A percentile compares a stretch with the other conserved stretches of the same genome.
Conservation (phyloP, 225 moss, liverwort and hornwort genomes). For the Bryum argenteum region DNA sequence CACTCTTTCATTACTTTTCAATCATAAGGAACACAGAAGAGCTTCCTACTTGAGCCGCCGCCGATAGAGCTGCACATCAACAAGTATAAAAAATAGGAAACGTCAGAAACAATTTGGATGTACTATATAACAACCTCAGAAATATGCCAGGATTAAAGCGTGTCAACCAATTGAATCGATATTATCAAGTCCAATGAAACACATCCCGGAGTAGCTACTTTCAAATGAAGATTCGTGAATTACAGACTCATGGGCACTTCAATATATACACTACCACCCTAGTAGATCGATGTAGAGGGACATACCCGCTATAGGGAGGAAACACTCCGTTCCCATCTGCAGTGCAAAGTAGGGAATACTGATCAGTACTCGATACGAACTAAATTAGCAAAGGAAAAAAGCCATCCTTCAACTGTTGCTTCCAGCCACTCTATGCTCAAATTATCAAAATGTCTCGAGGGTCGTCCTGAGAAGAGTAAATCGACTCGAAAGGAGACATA, state of each 20-base stretch:
- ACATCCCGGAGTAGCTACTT: not conserved
- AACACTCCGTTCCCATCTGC: constrained; percentile 46
- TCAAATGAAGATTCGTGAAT: not conserved
- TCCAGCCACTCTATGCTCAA: not conserved
- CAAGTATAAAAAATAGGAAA: constrained; percentile 16
- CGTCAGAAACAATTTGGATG: constrained; percentile 23
- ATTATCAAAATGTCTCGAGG: not conserved
- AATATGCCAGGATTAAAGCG: not conserved
- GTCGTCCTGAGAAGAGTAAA: not conserved
- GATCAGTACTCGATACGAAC: constrained; percentile 25
- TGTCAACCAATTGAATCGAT: constrained; percentile 13
- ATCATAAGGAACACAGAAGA: constrained; percentile 10
- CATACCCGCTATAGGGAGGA: constrained; percentile 46
- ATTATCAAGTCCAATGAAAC: constrained; percentile 12
- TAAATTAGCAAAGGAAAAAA: not conserved
- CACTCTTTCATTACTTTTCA: constrained; percentile 10
- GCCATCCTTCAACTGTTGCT: not conserved
- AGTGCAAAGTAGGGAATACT: constrained; percentile 19
- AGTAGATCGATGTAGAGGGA: constrained; percentile 24
- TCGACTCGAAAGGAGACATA: not conserved
- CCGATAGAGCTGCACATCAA: constrained; percentile 41
- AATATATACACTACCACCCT: constrained; percentile 4
- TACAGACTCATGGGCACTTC: not conserved
- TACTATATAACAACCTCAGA: not conserved
- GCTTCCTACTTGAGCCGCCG: constrained; percentile 41